These are phyloP conservation scores for Xylaria longipes DNA, from an alignment of 495 filamentous ascomycete species.

Conservation along the genomic window DNA sequence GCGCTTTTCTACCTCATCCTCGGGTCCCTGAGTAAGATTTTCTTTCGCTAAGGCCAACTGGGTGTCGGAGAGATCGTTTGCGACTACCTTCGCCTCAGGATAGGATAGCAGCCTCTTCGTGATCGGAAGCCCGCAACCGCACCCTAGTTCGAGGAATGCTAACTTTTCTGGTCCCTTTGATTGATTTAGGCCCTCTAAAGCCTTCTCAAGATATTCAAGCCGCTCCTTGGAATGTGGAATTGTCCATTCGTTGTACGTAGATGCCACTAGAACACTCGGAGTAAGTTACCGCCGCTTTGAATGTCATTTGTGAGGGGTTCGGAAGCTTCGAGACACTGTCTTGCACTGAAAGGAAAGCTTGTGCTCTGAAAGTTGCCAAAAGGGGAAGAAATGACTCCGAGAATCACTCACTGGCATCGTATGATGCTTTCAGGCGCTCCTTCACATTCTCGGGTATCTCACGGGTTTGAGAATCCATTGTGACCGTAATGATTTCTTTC, in stretches of 20 bases:
- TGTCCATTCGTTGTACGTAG: constrained; percentile 42
- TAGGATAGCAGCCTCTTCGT: constrained; percentile 34
- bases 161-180: constrained; percentile 6
- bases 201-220: constrained; percentile 32
- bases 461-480: neutral
- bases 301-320: neutral
- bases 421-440: constrained; percentile 41
- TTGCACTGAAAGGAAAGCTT: neutral
- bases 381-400: neutral
- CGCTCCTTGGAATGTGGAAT: constrained; percentile 28
- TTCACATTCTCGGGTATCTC: constrained; percentile 36
- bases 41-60: constrained; percentile 36
- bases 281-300: neutral
- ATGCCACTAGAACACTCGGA: constrained; percentile 25
- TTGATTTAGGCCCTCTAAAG: constrained; percentile 29
- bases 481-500: neutral
- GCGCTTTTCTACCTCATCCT: constrained; percentile 12
- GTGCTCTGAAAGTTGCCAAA: neutral
- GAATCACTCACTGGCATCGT: constrained; percentile 35
- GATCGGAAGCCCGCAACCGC: constrained; percentile 43
- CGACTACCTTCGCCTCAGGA: constrained; percentile 26
- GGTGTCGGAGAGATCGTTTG: constrained; percentile 44
- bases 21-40: constrained; percentile 21
- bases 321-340: neutral
- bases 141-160: constrained; percentile 45